Evolutionary conservation across 169 alveolate genomes (phyloP), one percentile per base, ranked within the genome.

Genomic region (Plasmodium reichenowi): DNA sequence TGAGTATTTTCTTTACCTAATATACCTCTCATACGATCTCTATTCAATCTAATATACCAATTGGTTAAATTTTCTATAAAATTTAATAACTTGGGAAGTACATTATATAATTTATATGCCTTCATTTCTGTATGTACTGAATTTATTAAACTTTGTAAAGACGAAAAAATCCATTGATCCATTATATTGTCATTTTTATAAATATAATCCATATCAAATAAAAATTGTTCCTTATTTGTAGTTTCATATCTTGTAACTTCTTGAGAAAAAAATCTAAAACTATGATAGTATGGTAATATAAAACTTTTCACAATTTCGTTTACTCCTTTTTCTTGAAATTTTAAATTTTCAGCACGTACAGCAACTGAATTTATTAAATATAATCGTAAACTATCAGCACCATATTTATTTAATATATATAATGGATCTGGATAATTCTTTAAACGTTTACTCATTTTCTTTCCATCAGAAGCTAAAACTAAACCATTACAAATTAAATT

Each of bases 201-300:
- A 0, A 96, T 59, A 3, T 91, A 94, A 8, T 85, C 48, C 64
- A 91, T 93, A 78, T 96, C 94, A 78, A 97, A 97, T 10, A 74
- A 70, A 91, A 98, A 98, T 68, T 91, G 90, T 54, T 75, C 76
- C 10, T 94, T 94, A 7, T 87, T 76, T 0, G 68, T 50, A 17
- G 86, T 67, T 94, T 98, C 99, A 89, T 93, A 98, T 75, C 99
- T 95, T 15, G 96, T 92, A 50, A 97, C 97, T 88, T 98, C 99
- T 94, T 98, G 99, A 20, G 98, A 93, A 58, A 98, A 92, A 95
- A 98, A 98, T 43, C 98, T 88, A 90, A 97, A 98, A 52, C 99
- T 97, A 88, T 99, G 98, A 96, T 96, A 98, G 98, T 98, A 98
- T 5, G 99, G 99, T 70, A 99, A 94, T 75, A 99, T 97, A 54